Evolutionary conservation across 1,284 basidiomycete species (phyloP), one percentile per base, ranked within the genome.

Genomic region (Veloboletus limbatus): DNA sequence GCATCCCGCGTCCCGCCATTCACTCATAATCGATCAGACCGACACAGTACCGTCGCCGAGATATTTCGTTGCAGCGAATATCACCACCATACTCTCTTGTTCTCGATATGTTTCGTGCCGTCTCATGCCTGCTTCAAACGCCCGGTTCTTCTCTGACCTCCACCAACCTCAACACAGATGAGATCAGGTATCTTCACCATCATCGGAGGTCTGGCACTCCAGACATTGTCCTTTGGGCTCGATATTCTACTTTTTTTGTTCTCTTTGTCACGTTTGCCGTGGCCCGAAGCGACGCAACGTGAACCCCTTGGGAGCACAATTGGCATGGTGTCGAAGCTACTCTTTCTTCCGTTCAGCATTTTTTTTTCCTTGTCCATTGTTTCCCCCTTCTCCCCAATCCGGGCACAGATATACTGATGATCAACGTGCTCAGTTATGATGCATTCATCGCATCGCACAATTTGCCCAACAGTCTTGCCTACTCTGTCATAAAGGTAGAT

Each of bases 41-140:
- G 3, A 54, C 52, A 21, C 57, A n/a, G 45, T 21, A 52, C 59
- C 0, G 51, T n/a, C n/a, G n/a, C n/a, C 56, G 1, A 37, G 26
- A 20, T 59, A 53, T 55, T 66, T 59, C 31, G 41, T 57, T 44
- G 32, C 45, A 66, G 47, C 59, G 75, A n/a, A 60, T 48, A 48
- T 73, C 26, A 46, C 62, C 34, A 74, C 72, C 0, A 69, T 75
- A 53, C 48, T 70, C 14, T n/a, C n/a, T n/a, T n/a, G 63, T 75
- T 26, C 70, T 7, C n/a, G 14, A 22, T 8, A 11, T 24, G 3
- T n/a, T 24, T 18, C 22, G 1, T 17, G 8, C 10, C 2, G 9
- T 18, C 14, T 20, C 28, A 18, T n/a, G 4, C 14, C 6, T 17
- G n/a, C n/a, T n/a, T 30, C n/a, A n/a, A n/a, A 14, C 8, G 2